Evolutionary conservation across 2,329 filamentous ascomycete species (phyloP).

Genomic region (Aspergillus sergii): DNA sequence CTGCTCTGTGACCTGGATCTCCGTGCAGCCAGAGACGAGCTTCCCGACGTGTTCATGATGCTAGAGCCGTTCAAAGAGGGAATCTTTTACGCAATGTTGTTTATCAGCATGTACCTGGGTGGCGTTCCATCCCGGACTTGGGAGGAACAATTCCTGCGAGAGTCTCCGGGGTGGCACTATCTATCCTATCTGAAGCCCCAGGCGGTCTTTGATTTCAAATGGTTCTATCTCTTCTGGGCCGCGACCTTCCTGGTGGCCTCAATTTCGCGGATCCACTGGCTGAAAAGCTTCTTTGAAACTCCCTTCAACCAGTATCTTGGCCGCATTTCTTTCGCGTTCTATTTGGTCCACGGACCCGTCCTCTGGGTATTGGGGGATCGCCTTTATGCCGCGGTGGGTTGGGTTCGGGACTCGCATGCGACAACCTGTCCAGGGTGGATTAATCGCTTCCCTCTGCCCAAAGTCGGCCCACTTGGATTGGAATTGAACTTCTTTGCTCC

Average conservation of each 20-base stretch:
- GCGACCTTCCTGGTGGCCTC: slow-evolving; percentile 59
- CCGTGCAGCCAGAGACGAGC: slow-evolving; percentile 52
- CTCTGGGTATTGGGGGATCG: slow-evolving; percentile 64
- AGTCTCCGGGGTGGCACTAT: slow-evolving; percentile 63
- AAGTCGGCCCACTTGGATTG: slow-evolving; percentile 60
- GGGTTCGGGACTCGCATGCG: slow-evolving; percentile 52
- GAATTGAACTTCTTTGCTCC: slow-evolving; percentile 63
- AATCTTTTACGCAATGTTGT: slow-evolving; percentile 58
- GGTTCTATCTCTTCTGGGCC: slow-evolving; percentile 68
- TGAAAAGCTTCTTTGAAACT: slow-evolving; percentile 62
- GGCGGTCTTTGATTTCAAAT: slow-evolving; percentile 67
- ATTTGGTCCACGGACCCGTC: slow-evolving; percentile 66
- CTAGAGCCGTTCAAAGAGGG: slow-evolving; percentile 53
- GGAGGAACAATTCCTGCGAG: slow-evolving; percentile 53
- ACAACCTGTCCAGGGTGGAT: slow-evolving; percentile 60
- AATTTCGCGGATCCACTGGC: slow-evolving; percentile 59
- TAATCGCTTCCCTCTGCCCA: slow-evolving; percentile 58
- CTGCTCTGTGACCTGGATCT: slow-evolving; percentile 64
- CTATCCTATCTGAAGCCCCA: slow-evolving; percentile 65
- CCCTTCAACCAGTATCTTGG: slow-evolving; percentile 64
- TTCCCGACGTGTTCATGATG: slow-evolving; percentile 53
- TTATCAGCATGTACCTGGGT: slow-evolving; percentile 58
- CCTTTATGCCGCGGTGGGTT: slow-evolving; percentile 64
- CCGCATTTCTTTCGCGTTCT: slow-evolving; percentile 63
- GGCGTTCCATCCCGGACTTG: slow-evolving; percentile 60